phyloP scores from a whole-genome alignment of 306 rosid species.

The cucumber (Cucumis sativus) region Cucumber_9930_V3 NC_026657.2:36406501-36407000 shows the following conservation, averaged over 20 bases:
- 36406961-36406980: no score
- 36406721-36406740: neutral
- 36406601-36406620: neutral
- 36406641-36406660: neutral
- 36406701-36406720: neutral
- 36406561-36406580: neutral
- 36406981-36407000: no score
- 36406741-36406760: slow-evolving; percentile 1
- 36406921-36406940: no score
- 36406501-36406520: neutral
- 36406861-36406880: neutral
- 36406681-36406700: neutral
- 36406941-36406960: no score
- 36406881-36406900: no score
- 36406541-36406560: neutral
- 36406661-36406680: neutral
- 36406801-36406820: neutral
- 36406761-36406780: neutral
- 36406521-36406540: neutral
- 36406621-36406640: neutral
- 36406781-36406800: neutral
- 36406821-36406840: neutral
- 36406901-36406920: no score
- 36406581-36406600: neutral
- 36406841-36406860: neutral